These are phyloP conservation scores for Thraustochytrium striatum DNA, from an alignment of 352 stramenopile species.

Conservation along the genomic window DNA sequence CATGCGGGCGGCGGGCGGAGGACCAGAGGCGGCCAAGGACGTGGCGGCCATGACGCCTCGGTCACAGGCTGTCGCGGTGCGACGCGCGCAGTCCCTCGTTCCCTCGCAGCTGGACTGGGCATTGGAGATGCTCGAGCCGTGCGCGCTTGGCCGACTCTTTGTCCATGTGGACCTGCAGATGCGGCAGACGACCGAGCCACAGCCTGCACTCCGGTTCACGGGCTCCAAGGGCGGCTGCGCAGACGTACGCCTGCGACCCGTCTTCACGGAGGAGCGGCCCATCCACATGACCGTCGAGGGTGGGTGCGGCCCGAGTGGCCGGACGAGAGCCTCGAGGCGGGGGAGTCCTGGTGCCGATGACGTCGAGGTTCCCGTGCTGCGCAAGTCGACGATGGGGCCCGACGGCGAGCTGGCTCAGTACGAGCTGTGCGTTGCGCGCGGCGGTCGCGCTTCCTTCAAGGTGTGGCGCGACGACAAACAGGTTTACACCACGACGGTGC, in stretches of 20 bases:
- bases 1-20: not conserved
- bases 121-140: slow-evolving; percentile 20
- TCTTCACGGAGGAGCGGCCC: not conserved
- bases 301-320: slow-evolving; percentile 19
- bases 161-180: slow-evolving; percentile 39
- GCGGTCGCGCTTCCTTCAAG: not conserved
- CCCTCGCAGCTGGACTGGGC: not conserved
- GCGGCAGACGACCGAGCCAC: slow-evolving; percentile 13
- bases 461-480: slow-evolving; percentile 33
- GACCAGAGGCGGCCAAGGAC: not conserved
- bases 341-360: not conserved
- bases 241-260: not conserved
- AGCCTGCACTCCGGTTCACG: not conserved
- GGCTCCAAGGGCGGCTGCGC: not conserved
- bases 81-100: not conserved
- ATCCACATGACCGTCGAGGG: slow-evolving; percentile 6
- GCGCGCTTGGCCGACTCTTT: slow-evolving; percentile 10
- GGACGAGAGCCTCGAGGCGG: not conserved
- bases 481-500: slow-evolving; percentile 8
- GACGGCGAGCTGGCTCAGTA: slow-evolving; percentile 23
- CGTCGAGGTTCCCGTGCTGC: not conserved
- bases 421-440: not conserved
- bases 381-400: not conserved
- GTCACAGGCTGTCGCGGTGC: not conserved
- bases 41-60: not conserved